phyloP scores from a whole-genome alignment of 257 asterid genomes.

The Primulina tabacum region DNA sequence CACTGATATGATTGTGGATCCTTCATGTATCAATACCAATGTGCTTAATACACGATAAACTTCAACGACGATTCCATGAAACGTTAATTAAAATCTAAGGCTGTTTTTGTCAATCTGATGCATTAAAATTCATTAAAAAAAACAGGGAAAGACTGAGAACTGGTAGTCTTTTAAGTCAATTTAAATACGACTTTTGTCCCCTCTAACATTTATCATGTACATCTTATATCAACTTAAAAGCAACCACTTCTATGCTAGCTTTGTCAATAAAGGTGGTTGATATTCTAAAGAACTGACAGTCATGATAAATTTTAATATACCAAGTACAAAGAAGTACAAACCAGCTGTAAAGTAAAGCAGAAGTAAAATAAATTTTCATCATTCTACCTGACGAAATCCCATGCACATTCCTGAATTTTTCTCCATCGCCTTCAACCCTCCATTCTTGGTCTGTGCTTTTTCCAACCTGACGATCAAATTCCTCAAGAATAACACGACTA shows the following conservation, averaged over 20 bases:
- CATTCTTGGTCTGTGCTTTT: conserved; percentile 35
- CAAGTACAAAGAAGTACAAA: background rate
- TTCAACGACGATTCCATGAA: background rate
- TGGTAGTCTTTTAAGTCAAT: no score
- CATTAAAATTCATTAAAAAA: conserved; percentile 17
- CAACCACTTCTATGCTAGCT: background rate
- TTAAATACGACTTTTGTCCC: no score
- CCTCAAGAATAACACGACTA: conserved; percentile 19
- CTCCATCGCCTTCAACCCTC: conserved; percentile 60
- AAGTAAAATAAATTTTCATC: conserved; percentile 4
- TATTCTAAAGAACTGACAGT: background rate
- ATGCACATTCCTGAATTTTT: conserved; percentile 41
- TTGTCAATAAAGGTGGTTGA: background rate
- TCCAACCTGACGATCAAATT: conserved; percentile 35
- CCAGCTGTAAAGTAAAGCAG: background rate
- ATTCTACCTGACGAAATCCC: conserved; percentile 69
- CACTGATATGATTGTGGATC: conserved; percentile 65
- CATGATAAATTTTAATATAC: background rate
- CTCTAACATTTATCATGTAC: no score
- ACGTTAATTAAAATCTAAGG: conserved; percentile 6
- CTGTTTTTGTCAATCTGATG: background rate
- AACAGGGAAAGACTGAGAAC: conserved; percentile 6
- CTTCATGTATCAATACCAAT: conserved; percentile 39
- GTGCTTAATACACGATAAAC: conserved; percentile 21
- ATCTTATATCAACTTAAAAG: background rate